Evolutionary conservation across 345 rosid species (phyloP).

Genomic region (Citrus hindsii): DNA sequence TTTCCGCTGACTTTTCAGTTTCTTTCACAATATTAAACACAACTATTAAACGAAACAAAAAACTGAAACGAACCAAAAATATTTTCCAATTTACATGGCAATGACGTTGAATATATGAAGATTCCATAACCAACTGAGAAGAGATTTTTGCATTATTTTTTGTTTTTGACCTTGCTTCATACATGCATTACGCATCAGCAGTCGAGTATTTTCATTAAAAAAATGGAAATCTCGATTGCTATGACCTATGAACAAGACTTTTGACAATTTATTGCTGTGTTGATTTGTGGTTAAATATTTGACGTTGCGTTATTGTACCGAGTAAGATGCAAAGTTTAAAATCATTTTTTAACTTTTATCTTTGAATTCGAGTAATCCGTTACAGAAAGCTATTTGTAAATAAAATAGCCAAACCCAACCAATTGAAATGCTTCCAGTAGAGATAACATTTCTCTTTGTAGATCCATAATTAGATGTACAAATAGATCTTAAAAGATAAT

Average conservation of each 20-base stretch:
- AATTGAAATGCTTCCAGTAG: no score
- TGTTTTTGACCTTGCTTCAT: neutral
- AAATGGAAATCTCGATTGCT: neutral
- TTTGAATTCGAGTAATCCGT: no score
- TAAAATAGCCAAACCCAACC: no score
- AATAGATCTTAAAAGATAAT: neutral
- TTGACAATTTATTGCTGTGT: no score
- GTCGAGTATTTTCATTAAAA: neutral
- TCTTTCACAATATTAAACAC: neutral
- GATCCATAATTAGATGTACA: neutral
- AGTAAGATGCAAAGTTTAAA: no score
- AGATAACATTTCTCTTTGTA: neutral
- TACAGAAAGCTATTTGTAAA: no score
- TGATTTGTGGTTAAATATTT: neutral
- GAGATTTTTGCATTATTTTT: neutral
- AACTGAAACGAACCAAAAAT: neutral
- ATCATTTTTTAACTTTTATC: no score
- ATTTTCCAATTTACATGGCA: no score
- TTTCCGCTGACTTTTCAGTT: constrained; percentile 20
- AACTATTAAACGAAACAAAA: neutral
- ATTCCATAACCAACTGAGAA: neutral
- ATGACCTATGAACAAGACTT: no score
- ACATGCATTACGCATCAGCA: neutral
- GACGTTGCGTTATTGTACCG: neutral
- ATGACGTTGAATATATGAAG: no score